phyloP scores from a whole-genome alignment of 2,329 filamentous ascomycete genomes.

The Chalaropsis thielavioides region DNA sequence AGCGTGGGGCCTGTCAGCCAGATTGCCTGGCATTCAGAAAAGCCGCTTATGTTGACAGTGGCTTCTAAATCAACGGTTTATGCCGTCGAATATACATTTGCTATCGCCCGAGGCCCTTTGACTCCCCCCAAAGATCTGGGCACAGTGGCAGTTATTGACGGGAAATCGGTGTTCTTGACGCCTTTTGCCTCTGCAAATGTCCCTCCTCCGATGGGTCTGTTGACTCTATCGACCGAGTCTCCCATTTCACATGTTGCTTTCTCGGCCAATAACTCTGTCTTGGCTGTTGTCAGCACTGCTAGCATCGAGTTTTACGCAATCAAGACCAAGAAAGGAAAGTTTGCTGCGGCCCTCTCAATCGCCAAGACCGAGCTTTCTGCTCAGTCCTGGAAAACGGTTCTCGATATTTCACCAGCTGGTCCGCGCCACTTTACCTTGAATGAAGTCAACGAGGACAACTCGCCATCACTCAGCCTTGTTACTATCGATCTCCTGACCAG shows the following conservation, averaged over 20 bases:
- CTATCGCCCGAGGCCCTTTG: slow-evolving; percentile 53
- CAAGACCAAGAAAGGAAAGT: slow-evolving; percentile 40
- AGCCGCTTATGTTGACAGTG: slow-evolving; percentile 52
- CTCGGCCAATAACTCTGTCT: slow-evolving; percentile 44
- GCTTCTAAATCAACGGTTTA: slow-evolving; percentile 26
- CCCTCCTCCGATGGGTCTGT: slow-evolving; percentile 83
- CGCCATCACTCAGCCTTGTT: not conserved
- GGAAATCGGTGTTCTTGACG: slow-evolving; percentile 64
- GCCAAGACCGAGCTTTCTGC: not conserved
- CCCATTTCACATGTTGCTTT: slow-evolving; percentile 64
- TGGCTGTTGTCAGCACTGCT: slow-evolving; percentile 57
- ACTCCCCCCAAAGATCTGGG: slow-evolving; percentile 62
- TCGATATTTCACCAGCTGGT: slow-evolving; percentile 7
- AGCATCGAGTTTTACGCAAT: slow-evolving; percentile 58
- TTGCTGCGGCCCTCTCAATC: slow-evolving; percentile 20
- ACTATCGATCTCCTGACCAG: not conserved
- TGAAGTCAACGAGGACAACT: not conserved
- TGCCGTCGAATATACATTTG: slow-evolving; percentile 47
- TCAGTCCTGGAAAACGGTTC: not conserved
- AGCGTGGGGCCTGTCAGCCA: slow-evolving; percentile 25
- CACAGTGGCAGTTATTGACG: slow-evolving; percentile 71
- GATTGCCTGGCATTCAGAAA: slow-evolving; percentile 75
- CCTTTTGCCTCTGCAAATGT: slow-evolving; percentile 72
- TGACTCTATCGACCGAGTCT: slow-evolving; percentile 49
- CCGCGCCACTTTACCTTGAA: slow-evolving; percentile 8